Conservation (phyloP, 805 yeast species). For the Candida piceae region DNA sequence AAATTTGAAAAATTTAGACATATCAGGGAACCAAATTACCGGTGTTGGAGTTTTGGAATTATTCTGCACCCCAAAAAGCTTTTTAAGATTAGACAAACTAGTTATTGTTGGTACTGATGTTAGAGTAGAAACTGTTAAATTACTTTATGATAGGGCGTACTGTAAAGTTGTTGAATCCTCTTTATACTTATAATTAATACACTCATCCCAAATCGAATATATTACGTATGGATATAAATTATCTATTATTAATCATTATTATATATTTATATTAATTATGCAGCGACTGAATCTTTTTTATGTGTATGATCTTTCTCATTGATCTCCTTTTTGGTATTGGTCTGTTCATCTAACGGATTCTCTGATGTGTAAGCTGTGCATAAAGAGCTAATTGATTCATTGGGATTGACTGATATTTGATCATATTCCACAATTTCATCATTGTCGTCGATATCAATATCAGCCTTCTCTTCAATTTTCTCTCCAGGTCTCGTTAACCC, state of each 20-base stretch:
- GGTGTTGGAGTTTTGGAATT: conserved; percentile 21
- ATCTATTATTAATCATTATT: too few relatives aligned
- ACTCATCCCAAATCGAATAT: too few relatives aligned
- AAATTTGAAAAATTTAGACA: conserved; percentile 9
- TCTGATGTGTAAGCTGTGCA: too few relatives aligned
- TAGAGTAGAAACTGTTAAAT: conserved; percentile 13
- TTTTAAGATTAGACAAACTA: conserved; percentile 13
- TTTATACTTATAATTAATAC: conserved; percentile 3
- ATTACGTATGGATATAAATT: too few relatives aligned
- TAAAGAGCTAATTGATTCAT: too few relatives aligned
- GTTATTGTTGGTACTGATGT: conserved; percentile 16
- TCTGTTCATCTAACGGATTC: too few relatives aligned
- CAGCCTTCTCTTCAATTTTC: not conserved
- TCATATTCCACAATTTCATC: not conserved
- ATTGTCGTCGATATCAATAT: not conserved
- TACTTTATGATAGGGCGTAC: conserved; percentile 11
- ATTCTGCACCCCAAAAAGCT: conserved; percentile 19
- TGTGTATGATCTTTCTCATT: too few relatives aligned
- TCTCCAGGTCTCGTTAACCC: conserved; percentile 33
- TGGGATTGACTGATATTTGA: too few relatives aligned
- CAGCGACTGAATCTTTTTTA: too few relatives aligned
- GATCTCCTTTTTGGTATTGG: too few relatives aligned
- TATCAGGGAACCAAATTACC: conserved; percentile 19
- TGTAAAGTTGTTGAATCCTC: conserved; percentile 3
- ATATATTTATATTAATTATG: too few relatives aligned